Evolutionary conservation across 257 asterid species (phyloP), one percentile per base, ranked within the genome.

Genomic region (Capsicum chinense): DNA sequence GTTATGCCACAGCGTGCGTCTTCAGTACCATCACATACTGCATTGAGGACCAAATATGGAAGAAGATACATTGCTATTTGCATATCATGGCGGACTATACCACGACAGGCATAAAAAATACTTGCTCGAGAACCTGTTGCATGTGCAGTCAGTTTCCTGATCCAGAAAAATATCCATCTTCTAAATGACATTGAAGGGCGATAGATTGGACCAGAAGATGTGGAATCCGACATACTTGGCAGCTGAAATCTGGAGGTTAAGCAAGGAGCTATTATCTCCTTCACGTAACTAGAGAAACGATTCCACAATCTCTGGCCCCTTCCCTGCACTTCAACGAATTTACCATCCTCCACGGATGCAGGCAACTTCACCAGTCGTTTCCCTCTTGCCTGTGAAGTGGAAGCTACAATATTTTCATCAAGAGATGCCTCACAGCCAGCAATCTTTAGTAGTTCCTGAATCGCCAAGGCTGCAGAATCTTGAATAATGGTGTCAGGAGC

Each of bases 181-280:
- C 99, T 89, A 88, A 93, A 92, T 59, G 99, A 92, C 99, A 96
- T 89, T 19, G 97, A 92, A 87, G 99, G 94, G 58, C 86, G 87
- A 87, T 96, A 96, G 86, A 93, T 93, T 80, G 98, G 92, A 86
- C 98, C 98, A 86, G 92, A 88, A 87, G 94, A 87, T 44, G 97
- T 89, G 42, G 88, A 86, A 85, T 94, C 99, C 37, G 93, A 87
- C 80, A 88, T 90, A 73, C 87, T 90, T 14, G 94, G 95, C n/a
- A 96, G 92, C 44, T 87, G 91, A 83, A 92, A 96, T 83, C 90
- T 92, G 86, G 99, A 96, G 87, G 99, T 93, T 87, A 96, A 92
- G 93, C 98, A 96, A 92, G 99, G 99, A 76, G 98, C 99, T 81
- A 96, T 96, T 85, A 96, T 94, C 94, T 96, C 99, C 92, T 94